Evolutionary conservation across 495 filamentous ascomycete genomes (phyloP).

Genomic region (Annulohypoxylon bovei): DNA sequence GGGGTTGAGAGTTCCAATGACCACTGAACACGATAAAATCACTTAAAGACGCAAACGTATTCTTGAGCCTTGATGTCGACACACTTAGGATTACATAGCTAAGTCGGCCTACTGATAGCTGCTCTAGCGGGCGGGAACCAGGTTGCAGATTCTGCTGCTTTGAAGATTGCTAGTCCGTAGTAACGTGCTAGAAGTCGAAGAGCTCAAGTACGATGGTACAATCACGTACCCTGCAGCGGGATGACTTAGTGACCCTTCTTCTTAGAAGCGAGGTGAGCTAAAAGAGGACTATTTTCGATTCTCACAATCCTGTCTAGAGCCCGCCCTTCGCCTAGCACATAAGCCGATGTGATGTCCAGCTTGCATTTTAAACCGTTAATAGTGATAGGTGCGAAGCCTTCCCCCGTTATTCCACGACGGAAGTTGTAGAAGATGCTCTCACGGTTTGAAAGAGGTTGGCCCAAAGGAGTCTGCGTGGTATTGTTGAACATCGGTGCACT

Average conservation of each 20-base stretch:
- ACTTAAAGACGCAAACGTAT: not conserved
- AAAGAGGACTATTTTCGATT: conserved; percentile 30
- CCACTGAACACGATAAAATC: not conserved
- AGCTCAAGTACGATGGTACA: not conserved
- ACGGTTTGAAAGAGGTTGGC: not conserved
- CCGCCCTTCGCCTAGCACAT: conserved; percentile 60
- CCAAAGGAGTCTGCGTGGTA: not conserved
- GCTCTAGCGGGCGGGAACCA: not conserved
- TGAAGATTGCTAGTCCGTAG: not conserved
- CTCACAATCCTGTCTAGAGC: conserved; percentile 60
- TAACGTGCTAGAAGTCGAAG: not conserved
- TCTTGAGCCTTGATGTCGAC: conserved; percentile 6
- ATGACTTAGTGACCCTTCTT: not conserved
- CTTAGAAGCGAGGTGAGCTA: not conserved
- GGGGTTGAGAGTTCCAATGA: not conserved
- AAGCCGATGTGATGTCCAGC: conserved; percentile 60
- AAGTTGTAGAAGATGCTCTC: conserved; percentile 44
- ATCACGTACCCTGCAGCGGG: not conserved
- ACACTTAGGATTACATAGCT: too few species aligned
- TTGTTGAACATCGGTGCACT: conserved; percentile 49
- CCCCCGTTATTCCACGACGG: conserved; percentile 54
- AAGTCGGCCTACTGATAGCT: too few species aligned
- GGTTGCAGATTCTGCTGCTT: not conserved
- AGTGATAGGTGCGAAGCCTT: conserved; percentile 57
- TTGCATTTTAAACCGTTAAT: conserved; percentile 55